A percentile compares a stretch with the other conserved stretches of the same genome.
These are phyloP conservation scores for Calocera viscosa DNA, from an alignment of 768 basidiomycete genomes.

Conservation along the genomic window DNA sequence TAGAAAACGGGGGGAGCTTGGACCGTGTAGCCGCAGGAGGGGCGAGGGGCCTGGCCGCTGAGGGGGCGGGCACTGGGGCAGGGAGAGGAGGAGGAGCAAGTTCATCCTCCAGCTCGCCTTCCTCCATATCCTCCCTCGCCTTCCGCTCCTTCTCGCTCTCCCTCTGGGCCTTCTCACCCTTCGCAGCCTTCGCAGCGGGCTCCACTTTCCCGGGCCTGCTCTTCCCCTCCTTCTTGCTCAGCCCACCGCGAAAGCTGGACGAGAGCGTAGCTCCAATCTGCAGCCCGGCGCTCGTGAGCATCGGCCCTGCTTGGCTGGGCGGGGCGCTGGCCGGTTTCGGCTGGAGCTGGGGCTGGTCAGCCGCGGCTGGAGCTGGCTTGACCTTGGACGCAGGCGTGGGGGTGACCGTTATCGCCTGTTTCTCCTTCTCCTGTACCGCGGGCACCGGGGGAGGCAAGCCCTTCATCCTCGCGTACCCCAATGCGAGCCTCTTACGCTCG, in stretches of 20 bases:
- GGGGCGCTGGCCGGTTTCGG: background rate
- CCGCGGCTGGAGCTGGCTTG: background rate
- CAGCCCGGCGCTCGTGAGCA: background rate
- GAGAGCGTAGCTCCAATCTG: background rate
- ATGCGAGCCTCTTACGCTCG: background rate
- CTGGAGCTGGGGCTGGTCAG: too few species aligned
- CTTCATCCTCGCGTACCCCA: background rate
- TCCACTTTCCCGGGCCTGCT: background rate
- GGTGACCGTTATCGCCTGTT: background rate
- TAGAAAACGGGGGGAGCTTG: background rate
- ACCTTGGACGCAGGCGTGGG: too few species aligned
- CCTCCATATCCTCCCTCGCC: constrained; percentile 1
- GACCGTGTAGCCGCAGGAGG: background rate
- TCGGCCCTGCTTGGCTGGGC: background rate
- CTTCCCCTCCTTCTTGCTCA: background rate
- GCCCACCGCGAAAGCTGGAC: background rate
- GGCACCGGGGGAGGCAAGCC: background rate
- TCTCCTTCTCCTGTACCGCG: background rate
- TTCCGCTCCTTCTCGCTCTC: background rate
- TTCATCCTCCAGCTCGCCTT: background rate
- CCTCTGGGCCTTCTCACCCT: background rate
- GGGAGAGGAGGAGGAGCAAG: background rate
- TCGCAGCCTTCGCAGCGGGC: background rate
- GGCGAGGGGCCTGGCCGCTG: background rate
- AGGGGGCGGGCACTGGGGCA: background rate